Percentiles rank a stretch among this genome's conserved stretches.
Evolutionary conservation across 1,284 basidiomycete genomes (phyloP).

Genomic region (Ustilago trichophora): DNA sequence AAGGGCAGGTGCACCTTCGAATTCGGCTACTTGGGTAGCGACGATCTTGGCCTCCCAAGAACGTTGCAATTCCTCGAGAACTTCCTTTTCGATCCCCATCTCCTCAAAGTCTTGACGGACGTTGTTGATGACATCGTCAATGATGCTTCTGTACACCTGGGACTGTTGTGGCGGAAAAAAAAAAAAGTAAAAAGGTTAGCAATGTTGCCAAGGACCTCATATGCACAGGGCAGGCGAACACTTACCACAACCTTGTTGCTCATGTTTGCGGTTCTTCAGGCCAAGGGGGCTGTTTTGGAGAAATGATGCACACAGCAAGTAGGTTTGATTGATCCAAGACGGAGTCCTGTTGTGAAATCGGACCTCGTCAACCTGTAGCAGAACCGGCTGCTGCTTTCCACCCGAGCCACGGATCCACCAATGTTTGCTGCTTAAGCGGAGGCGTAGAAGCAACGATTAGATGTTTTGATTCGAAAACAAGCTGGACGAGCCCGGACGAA

Average conservation of each 20-base stretch:
- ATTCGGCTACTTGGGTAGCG: slow-evolving; percentile 90
- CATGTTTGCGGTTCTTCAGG: slow-evolving; percentile 25
- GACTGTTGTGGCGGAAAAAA: too few species aligned
- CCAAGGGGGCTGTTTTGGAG: too few species aligned
- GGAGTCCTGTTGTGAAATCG: too few species aligned
- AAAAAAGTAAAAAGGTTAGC: too few species aligned
- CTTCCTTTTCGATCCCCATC: slow-evolving; percentile 90
- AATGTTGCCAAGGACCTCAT: too few species aligned
- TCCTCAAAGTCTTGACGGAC: slow-evolving; percentile 96
- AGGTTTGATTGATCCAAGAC: too few species aligned
- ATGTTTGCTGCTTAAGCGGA: not conserved
- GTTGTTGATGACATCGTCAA: slow-evolving; percentile 90
- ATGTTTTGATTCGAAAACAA: slow-evolving; percentile 4
- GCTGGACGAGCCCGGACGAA: slow-evolving; percentile 20
- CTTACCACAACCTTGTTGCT: slow-evolving; percentile 56
- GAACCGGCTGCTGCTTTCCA: too few species aligned
- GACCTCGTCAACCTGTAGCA: too few species aligned
- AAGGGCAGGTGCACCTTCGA: slow-evolving; percentile 72
- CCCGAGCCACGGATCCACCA: not conserved
- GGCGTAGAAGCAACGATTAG: not conserved
- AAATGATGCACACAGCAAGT: not conserved
- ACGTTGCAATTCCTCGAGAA: slow-evolving; percentile 86
- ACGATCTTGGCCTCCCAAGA: slow-evolving; percentile 95
- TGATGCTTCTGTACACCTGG: slow-evolving; percentile 87
- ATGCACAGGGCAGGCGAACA: slow-evolving; percentile 1